A percentile compares a stretch with the other conserved stretches of the same genome.
Evolutionary conservation across 768 basidiomycete species (phyloP).

Genomic region (Lactarius hatsudake): DNA sequence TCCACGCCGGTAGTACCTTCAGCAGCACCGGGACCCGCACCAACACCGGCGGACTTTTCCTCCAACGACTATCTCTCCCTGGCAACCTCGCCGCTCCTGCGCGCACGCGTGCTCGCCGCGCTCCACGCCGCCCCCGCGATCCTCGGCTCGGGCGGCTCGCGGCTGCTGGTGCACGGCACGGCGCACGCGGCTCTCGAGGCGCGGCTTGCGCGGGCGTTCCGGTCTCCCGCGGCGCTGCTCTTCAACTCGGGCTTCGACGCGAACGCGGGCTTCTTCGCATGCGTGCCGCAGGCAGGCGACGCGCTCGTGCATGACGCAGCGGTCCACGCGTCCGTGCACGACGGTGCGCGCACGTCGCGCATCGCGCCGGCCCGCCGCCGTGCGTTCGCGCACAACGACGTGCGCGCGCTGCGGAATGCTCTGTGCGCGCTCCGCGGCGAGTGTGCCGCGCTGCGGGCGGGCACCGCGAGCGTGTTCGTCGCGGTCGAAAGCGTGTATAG

Average conservation of each 20-base stretch:
- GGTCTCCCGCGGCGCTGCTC: slow-evolving; percentile 61
- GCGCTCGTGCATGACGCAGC: slow-evolving; percentile 79
- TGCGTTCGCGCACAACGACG: slow-evolving; percentile 72
- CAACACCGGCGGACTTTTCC: slow-evolving; percentile 56
- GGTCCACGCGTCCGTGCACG: slow-evolving; percentile 89
- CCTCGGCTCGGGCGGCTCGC: slow-evolving; percentile 84
- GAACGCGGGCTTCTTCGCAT: slow-evolving; percentile 83
- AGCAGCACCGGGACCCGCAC: slow-evolving; percentile 24
- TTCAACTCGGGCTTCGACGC: slow-evolving; percentile 96
- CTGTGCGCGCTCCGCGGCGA: slow-evolving; percentile 43
- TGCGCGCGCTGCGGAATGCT: slow-evolving; percentile 45
- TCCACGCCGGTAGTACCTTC: not conserved
- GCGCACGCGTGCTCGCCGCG: slow-evolving; percentile 53
- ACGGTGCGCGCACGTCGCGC: slow-evolving; percentile 71
- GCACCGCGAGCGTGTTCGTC: slow-evolving; percentile 60
- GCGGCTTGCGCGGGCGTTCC: slow-evolving; percentile 64
- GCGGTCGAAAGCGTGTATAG: slow-evolving; percentile 89
- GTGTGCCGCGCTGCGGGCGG: slow-evolving; percentile 38
- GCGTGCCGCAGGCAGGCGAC: slow-evolving; percentile 75
- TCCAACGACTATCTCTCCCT: slow-evolving; percentile 94
- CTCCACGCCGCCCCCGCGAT: slow-evolving; percentile 52
- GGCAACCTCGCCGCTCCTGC: slow-evolving; percentile 55
- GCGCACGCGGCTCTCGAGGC: slow-evolving; percentile 70
- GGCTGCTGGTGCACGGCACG: slow-evolving; percentile 75
- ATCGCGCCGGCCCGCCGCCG: slow-evolving; percentile 38